phyloP scores from a whole-genome alignment of 2,329 filamentous ascomycete species.

The Rhynchosporium secalis region DNA sequence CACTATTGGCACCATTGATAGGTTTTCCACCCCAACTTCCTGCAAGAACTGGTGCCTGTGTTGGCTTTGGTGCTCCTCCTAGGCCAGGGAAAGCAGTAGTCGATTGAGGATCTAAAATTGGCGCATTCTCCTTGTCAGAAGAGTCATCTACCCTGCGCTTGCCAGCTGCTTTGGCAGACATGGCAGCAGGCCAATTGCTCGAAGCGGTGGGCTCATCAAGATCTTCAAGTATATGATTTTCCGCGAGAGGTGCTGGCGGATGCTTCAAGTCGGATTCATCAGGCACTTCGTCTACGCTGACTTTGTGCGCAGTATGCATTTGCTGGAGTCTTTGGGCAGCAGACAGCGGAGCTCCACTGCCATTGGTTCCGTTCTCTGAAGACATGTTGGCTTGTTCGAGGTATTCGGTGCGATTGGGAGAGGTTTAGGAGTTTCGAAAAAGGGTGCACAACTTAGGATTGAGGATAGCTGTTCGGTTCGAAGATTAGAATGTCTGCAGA shows the following conservation, averaged over 20 bases:
- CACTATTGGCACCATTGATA: conserved; percentile 53
- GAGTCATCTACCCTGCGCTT: conserved; percentile 63
- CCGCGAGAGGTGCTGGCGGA: conserved; percentile 51
- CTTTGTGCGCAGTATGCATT: conserved; percentile 58
- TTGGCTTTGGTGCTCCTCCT: conserved; percentile 64
- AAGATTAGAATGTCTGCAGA: conserved; percentile 13
- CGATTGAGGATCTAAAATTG: conserved; percentile 75
- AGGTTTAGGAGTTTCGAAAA: conserved; percentile 13
- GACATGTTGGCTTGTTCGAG: conserved; percentile 31
- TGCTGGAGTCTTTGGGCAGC: conserved; percentile 59
- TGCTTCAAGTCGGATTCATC: conserved; percentile 77
- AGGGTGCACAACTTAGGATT: background rate
- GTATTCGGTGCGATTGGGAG: background rate
- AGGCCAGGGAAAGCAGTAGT: conserved; percentile 94
- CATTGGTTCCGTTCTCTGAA: conserved; percentile 33
- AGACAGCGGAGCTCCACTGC: conserved; percentile 28
- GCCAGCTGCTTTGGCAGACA: conserved; percentile 64
- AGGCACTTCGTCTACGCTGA: conserved; percentile 75
- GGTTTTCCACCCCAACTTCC: conserved; percentile 76
- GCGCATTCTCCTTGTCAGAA: conserved; percentile 39
- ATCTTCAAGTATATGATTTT: conserved; percentile 40
- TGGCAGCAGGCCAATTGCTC: conserved; percentile 49
- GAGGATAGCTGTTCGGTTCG: conserved; percentile 12
- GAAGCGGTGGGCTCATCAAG: conserved; percentile 45
- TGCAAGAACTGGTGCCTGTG: conserved; percentile 47